These are phyloP conservation scores for Fusarium sp. DNA, from an alignment of 2,329 filamentous ascomycete species.

Conservation along the genomic window DNA sequence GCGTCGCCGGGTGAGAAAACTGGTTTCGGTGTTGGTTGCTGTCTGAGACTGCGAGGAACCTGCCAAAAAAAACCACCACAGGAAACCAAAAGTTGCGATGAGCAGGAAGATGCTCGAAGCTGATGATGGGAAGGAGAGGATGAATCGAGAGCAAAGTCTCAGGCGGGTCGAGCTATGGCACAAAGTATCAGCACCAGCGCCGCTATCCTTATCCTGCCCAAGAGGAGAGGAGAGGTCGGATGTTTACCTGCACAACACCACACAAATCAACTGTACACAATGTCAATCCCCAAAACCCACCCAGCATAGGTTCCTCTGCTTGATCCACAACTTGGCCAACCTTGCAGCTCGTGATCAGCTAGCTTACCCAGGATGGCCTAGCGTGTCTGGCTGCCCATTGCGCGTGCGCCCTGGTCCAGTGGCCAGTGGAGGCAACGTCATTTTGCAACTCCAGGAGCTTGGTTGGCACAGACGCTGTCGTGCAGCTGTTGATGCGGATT, in stretches of 20 bases:
- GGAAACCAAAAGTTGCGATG: neutral
- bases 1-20: slow-evolving; percentile 9
- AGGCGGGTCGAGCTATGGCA: slow-evolving; percentile 4
- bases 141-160: neutral
- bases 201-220: slow-evolving; percentile 4
- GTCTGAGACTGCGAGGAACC: slow-evolving; percentile 21
- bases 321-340: slow-evolving; percentile 34
- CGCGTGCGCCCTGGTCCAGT: slow-evolving; percentile 35
- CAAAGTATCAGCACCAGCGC: slow-evolving; percentile 8
- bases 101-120: slow-evolving; percentile 7
- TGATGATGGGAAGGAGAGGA: slow-evolving; percentile 5
- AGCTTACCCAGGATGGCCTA: slow-evolving; percentile 30
- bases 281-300: neutral
- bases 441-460: slow-evolving; percentile 30
- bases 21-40: slow-evolving; percentile 17
- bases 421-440: slow-evolving; percentile 37
- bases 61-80: slow-evolving; percentile 17
- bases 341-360: slow-evolving; percentile 39
- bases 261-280: slow-evolving; percentile 14
- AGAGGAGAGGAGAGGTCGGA: neutral
- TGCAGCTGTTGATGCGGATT: slow-evolving; percentile 16
- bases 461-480: slow-evolving; percentile 27
- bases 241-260: slow-evolving; percentile 15
- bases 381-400: slow-evolving; percentile 30
- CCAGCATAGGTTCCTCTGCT: slow-evolving; percentile 20